Evolutionary conservation across 2,329 filamentous ascomycete species (phyloP).

Genomic region (Sporothrix inflata): DNA sequence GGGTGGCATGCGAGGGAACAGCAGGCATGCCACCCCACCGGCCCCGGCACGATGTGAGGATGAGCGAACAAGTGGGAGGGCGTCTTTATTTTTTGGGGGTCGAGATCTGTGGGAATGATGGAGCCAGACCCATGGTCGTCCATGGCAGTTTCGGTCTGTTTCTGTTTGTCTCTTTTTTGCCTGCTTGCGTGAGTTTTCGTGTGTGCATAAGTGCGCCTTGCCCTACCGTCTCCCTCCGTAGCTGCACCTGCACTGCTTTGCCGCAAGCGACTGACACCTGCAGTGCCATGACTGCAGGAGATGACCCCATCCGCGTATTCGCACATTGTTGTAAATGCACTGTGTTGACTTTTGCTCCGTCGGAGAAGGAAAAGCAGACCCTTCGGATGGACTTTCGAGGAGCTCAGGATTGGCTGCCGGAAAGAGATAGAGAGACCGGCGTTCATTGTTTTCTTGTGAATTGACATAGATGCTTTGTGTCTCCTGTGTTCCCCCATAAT

Average conservation of each 20-base stretch:
- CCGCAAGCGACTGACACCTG: background rate
- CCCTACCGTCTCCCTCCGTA: too few species aligned
- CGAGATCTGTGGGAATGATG: background rate
- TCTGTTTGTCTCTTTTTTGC: background rate
- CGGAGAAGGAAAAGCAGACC: background rate
- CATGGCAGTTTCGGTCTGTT: background rate
- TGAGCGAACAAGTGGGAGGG: background rate
- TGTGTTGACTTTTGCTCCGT: background rate
- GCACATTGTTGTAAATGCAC: background rate
- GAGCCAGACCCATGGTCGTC: background rate
- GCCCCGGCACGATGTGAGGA: background rate
- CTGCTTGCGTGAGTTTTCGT: background rate
- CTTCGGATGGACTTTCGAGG: background rate
- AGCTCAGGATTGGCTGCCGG: background rate
- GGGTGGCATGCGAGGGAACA: background rate
- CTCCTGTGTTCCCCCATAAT: conserved; percentile 2
- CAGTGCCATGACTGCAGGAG: background rate
- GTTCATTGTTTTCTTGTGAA: background rate
- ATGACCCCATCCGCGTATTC: conserved; percentile 10
- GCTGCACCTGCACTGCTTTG: background rate
- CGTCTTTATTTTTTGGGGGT: background rate
- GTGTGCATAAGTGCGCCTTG: too few species aligned
- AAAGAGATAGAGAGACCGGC: background rate
- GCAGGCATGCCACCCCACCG: background rate
- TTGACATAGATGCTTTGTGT: background rate